phyloP scores from a whole-genome alignment of 192 early-diverging fungal genomes.

The Haplosporangium gracile region DNA sequence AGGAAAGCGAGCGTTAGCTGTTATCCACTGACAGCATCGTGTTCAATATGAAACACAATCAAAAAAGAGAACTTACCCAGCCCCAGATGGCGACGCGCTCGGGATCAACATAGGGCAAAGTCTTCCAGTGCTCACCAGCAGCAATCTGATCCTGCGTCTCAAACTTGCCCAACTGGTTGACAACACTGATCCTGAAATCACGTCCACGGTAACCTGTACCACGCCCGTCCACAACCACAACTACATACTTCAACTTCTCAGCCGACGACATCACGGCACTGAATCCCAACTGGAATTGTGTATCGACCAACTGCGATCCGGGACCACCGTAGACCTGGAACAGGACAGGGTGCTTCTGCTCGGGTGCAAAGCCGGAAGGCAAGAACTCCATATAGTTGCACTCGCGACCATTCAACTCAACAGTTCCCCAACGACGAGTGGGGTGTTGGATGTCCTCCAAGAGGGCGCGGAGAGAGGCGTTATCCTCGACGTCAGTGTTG shows the following conservation, averaged over 20 bases:
- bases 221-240: constrained; percentile 86
- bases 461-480: constrained; percentile 59
- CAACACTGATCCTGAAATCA: constrained; percentile 80
- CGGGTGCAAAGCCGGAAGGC: constrained; percentile 84
- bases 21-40: too few relatives aligned
- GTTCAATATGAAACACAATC: not conserved
- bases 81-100: constrained; percentile 94
- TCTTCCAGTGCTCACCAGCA: constrained; percentile 79
- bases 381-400: constrained; percentile 87
- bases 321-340: constrained; percentile 94
- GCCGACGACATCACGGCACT: constrained; percentile 73
- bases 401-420: constrained; percentile 56
- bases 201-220: constrained; percentile 93
- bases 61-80: constrained; percentile 68
- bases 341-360: constrained; percentile 86
- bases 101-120: constrained; percentile 82
- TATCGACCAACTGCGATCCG: constrained; percentile 83
- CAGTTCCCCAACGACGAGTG: constrained; percentile 59
- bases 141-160: constrained; percentile 92
- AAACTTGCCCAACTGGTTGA: constrained; percentile 80
- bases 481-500: constrained; percentile 69
- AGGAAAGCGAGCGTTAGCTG: too few relatives aligned
- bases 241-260: constrained; percentile 71
- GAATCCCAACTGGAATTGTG: constrained; percentile 78
- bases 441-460: constrained; percentile 75